Conservation (phyloP, 1,139 yeast species). For the Torulaspora globosa region DNA sequence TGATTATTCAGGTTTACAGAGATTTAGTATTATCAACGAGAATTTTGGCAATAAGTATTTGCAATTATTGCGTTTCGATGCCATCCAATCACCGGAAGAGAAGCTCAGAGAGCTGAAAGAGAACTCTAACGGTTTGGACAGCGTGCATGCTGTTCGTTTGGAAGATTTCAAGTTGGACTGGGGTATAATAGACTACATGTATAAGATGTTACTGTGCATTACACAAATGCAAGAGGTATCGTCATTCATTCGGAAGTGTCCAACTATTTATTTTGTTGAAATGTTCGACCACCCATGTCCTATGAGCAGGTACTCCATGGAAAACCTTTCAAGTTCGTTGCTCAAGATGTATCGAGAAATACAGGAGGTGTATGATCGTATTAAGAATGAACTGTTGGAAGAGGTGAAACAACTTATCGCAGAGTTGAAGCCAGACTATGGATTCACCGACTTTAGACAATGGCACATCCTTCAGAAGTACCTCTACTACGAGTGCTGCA, state of each 20-base stretch:
- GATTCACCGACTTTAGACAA: conserved; percentile 9
- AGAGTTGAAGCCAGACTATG: conserved; percentile 15
- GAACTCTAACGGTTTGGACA: conserved; percentile 1
- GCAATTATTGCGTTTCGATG: conserved; percentile 19
- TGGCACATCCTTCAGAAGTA: conserved; percentile 20
- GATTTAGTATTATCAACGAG: conserved; percentile 18
- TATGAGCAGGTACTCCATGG: conserved; percentile 10
- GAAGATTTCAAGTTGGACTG: conserved; percentile 12
- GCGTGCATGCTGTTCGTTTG: conserved; percentile 12
- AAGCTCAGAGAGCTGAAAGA: conserved; percentile 14
- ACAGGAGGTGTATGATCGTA: conserved; percentile 14
- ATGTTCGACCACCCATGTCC: conserved; percentile 15
- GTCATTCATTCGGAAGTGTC: conserved; percentile 17
- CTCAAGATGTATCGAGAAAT: conserved; percentile 11
- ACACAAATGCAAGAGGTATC: conserved; percentile 19
- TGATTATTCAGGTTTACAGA: conserved; percentile 25
- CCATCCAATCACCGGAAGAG: conserved; percentile 12
- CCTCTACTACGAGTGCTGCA: conserved; percentile 16
- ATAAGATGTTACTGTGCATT: conserved; percentile 16
- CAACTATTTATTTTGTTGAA: conserved; percentile 21
- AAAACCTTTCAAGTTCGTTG: conserved; percentile 3
- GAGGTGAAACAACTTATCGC: conserved; percentile 16
- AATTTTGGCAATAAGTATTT: conserved; percentile 22
- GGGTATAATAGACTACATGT: conserved; percentile 13
- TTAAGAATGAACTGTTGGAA: conserved; percentile 14